Percentiles rank a stretch among this genome's conserved stretches.
Evolutionary conservation across 179 eudicot species (phyloP).

Genomic region (Drosera spatulata): DNA sequence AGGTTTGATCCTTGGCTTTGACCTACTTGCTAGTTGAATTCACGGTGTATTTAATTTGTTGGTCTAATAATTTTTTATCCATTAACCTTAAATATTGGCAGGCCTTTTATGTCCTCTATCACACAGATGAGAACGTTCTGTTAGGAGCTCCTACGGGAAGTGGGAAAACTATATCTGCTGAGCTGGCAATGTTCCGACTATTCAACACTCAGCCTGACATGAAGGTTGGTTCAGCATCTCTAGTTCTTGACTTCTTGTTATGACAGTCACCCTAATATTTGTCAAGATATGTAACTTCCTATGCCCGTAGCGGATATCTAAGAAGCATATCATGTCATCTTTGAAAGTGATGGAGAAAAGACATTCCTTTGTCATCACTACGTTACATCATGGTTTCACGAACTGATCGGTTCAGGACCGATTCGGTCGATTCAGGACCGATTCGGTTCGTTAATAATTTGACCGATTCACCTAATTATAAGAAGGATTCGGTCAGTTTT

Average conservation of each 20-base stretch:
- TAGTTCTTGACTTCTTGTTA: neutral
- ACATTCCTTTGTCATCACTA: no score
- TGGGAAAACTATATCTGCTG: slow-evolving; percentile 99
- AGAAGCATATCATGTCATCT: no score
- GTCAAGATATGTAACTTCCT: neutral
- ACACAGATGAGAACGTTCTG: slow-evolving; percentile 81
- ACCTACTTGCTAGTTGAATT: slow-evolving; percentile 1
- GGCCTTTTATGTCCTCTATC: slow-evolving; percentile 90
- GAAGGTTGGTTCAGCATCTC: slow-evolving; percentile 37
- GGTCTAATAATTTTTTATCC: slow-evolving; percentile 2
- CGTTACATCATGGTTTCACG: no score
- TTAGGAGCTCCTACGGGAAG: slow-evolving; percentile 99
- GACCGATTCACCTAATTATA: no score
- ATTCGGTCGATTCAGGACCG: no score
- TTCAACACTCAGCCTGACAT: slow-evolving; percentile 93
- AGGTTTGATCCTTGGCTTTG: slow-evolving; percentile 36
- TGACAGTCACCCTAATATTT: neutral
- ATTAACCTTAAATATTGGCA: slow-evolving; percentile 16
- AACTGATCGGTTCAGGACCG: no score
- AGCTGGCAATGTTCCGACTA: slow-evolving; percentile 95
- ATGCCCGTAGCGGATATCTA: neutral
- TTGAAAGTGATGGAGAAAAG: no score
- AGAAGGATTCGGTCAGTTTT: no score
- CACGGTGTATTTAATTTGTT: neutral
- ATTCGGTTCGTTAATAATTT: no score